Base-by-base conservation (phyloP, 1,284 basidiomycete species). In the Cryptococcus sp. region DNA sequence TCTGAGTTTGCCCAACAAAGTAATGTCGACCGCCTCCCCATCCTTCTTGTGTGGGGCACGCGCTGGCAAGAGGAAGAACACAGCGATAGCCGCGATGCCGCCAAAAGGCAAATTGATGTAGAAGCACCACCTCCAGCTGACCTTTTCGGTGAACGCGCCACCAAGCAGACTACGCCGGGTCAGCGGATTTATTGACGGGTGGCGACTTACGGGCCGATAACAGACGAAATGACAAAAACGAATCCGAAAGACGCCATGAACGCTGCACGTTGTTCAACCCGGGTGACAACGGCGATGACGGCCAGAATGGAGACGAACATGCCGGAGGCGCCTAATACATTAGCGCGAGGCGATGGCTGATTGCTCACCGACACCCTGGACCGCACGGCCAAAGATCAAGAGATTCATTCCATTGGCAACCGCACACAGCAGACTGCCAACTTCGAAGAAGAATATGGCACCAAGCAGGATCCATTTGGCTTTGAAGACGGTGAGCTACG, bases 381-480 rank as follows among this genome's bases (percentile, higher is more conserved):
- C 69, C 0, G 82, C 82, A 45, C 84, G 76, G 1, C 81, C 82
- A 47, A 83, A 77, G 62, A 85, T 84, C 48, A 84, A 67, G 40
- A 81, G 67, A 35, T 65, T 56, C 63, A 77, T 73, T 35, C 55
- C 60, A 27, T 70, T 78, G 0, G 83, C 76, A 15, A 82, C 79
- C n/a, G 79, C 84, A 59, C 83, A 84, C 22, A 85, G 67, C 31
- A 83, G 72, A 10, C 78, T 80, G 13, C 84, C 83, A 35, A 80
- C 55, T 56, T 81, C 81, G 58, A 82, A 82, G 54, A 78, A 72
- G 59, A 79, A 64, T 54, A 84, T 78, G 44, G 82, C 75, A 19
- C 65, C 64, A 38, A 83, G 73, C 59, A 81, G 81, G 31, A 82
- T 71, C 62, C 71, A 78, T 68, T 82, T 82, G 49, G 79, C 77